These are phyloP conservation scores for Trichophyton schoenleinii DNA, from an alignment of 2,329 filamentous ascomycete genomes.

Conservation along the genomic window DNA sequence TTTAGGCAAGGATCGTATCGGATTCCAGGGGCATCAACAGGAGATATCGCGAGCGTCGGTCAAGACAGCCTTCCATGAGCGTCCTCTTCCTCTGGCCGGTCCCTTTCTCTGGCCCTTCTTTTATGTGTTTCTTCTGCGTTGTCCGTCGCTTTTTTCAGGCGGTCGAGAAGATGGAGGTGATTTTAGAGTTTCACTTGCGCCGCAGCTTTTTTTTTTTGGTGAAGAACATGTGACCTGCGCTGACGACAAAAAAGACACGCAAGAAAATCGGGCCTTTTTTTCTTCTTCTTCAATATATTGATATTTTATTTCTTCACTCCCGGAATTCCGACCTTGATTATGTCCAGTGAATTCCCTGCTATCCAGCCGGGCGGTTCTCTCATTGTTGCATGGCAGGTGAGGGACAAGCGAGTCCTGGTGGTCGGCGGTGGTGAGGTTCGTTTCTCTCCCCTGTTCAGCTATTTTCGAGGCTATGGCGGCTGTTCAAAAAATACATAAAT, in stretches of 20 bases:
- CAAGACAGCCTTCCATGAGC: background rate
- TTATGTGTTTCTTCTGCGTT: background rate
- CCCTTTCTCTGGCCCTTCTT: no score
- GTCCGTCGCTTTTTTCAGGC: background rate
- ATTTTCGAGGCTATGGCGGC: background rate
- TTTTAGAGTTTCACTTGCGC: background rate
- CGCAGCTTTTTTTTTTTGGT: background rate
- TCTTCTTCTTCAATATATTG: background rate
- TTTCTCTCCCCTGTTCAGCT: background rate
- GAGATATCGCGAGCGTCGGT: background rate
- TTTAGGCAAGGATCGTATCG: background rate
- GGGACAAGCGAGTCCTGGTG: constrained; percentile 77
- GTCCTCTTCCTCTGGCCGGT: background rate
- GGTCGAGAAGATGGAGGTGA: background rate
- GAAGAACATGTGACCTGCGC: background rate
- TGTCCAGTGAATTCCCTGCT: constrained; percentile 50
- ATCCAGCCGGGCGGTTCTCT: constrained; percentile 85
- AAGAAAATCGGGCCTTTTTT: background rate
- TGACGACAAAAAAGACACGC: background rate
- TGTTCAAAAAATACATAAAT: background rate
- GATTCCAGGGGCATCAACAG: background rate
- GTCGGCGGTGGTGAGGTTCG: constrained; percentile 87
- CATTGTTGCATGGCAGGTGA: constrained; percentile 91
- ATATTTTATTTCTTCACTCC: background rate
- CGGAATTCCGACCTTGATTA: background rate